Evolutionary conservation across 78 protist genomes (phyloP).

Genomic region (Acrasis kona): DNA sequence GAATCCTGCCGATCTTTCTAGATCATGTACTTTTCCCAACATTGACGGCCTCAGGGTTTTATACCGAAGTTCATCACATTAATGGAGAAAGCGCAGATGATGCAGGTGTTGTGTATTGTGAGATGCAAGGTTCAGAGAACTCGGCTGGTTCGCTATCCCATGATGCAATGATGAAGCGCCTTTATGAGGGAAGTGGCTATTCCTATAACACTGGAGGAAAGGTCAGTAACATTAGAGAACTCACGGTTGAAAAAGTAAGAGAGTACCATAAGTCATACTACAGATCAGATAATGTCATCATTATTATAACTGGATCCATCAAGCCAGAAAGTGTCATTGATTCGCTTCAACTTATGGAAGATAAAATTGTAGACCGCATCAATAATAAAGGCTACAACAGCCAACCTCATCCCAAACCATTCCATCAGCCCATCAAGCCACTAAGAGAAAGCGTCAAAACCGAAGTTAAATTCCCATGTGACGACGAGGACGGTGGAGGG

Average conservation of each 20-base stretch:
- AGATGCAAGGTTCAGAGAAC: conserved; percentile 56
- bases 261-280: conserved; percentile 40
- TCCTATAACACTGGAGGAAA: conserved; percentile 52
- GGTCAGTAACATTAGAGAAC: conserved; percentile 14
- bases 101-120: conserved; percentile 62
- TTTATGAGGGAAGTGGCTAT: conserved; percentile 25
- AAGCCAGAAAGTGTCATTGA: not conserved
- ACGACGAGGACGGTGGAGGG: conserved; percentile 15
- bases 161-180: not conserved
- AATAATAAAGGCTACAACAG: not conserved
- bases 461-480: conserved; percentile 1
- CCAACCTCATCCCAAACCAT: not conserved
- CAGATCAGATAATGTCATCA: conserved; percentile 40
- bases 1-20: conserved; percentile 54
- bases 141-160: not conserved
- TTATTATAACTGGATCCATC: conserved; percentile 32
- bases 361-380: not conserved
- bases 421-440: not conserved
- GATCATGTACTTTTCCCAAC: conserved; percentile 81
- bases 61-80: conserved; percentile 60
- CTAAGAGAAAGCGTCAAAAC: not conserved
- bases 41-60: conserved; percentile 44
- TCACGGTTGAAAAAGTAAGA: conserved; percentile 5
- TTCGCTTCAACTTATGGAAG: conserved; percentile 1
- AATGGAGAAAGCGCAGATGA: conserved; percentile 40